A percentile compares a stretch with the other conserved stretches of the same genome.
These are phyloP conservation scores for Sporobolomyces roseus DNA, from an alignment of 768 basidiomycete species.

Conservation along the genomic window DNA sequence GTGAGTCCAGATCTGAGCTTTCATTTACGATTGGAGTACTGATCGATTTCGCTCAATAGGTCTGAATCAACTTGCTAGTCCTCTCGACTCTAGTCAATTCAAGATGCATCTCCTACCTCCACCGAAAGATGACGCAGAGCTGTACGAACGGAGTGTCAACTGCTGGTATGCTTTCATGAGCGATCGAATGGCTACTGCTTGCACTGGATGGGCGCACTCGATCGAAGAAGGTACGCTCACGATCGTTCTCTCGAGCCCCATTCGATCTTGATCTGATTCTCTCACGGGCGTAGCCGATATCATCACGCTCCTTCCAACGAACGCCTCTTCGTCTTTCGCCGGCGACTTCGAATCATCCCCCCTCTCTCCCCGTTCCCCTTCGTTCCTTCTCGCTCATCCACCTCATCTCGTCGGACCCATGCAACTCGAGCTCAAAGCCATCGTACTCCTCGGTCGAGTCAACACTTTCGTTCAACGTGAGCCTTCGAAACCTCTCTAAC, in stretches of 20 bases:
- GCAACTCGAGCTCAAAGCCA: slow-evolving; percentile 30
- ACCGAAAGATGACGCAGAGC: slow-evolving; percentile 19
- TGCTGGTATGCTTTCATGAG: slow-evolving; percentile 36
- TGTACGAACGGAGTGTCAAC: slow-evolving; percentile 26
- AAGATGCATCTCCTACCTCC: slow-evolving; percentile 24
- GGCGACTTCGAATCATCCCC: slow-evolving; percentile 12
- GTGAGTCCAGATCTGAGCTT: neutral
- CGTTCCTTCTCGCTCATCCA: slow-evolving; percentile 30
- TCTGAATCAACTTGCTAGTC: slow-evolving; percentile 39
- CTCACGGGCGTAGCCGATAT: slow-evolving; percentile 37
- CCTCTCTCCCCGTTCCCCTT: slow-evolving; percentile 8
- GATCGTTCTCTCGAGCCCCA: too few relatives aligned
- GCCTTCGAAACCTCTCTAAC: neutral
- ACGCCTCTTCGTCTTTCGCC: neutral
- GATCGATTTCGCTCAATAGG: neutral
- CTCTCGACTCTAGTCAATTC: neutral
- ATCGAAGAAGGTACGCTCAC: too few relatives aligned
- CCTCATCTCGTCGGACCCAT: slow-evolving; percentile 16
- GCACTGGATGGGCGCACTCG: slow-evolving; percentile 39
- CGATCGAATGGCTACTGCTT: slow-evolving; percentile 34
- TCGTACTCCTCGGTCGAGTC: slow-evolving; percentile 26
- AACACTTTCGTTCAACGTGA: slow-evolving; percentile 23
- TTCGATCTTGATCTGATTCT: too few relatives aligned
- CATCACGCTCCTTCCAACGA: slow-evolving; percentile 20
- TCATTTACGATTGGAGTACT: neutral